Evolutionary conservation across 2,329 filamentous ascomycete genomes (phyloP), one percentile per base, ranked within the genome.

Genomic region (Fusarium sp.): DNA sequence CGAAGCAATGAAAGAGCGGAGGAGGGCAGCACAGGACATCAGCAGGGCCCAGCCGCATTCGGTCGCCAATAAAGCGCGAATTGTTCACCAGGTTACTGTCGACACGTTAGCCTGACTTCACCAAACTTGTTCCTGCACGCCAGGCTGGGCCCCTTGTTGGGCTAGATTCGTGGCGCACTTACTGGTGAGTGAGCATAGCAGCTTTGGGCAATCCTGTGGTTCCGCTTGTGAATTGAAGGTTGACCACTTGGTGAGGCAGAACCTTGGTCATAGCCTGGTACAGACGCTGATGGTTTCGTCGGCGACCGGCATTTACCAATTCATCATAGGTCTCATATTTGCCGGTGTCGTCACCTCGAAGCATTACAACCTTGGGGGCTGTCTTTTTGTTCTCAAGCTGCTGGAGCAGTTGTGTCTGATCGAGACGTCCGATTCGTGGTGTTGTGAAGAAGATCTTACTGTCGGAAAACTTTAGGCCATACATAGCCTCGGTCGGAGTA

Each of bases 1-100:
- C 92, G 75, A 95, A 95, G 82, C 92, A 95, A 82, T 96, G 93
- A 83, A 96, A 96, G 5, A 96, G 85, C 0, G 93, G 93, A 0
- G 93, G 92, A 5, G 92, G 92, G 77, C 93, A 96, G 82, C 92
- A 95, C 13, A 96, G 84, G 9, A 90, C 83, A 74, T 95, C 92
- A 45, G 84, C 81, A 4, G 87, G 80, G 0, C 87, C 89, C 17
- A 95, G 84, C 7, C 87, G 85, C 90, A 94, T 92, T 43, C 91
- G 87, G 78, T 93, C 91, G 55, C 91, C 92, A 50, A 91, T 90
- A 80, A 91, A 91, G 31, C 89, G 86, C 9, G 88, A 85, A 76
- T 91, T 91, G 77, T 92, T 91, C 62, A 89, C 82, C 70, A 88
- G 80, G 71, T 87, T 88, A 73, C 83, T 89, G 74, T 22, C 18